Conservation (phyloP, 2,329 filamentous ascomycete species). For the Xylariaceae sp. region DNA sequence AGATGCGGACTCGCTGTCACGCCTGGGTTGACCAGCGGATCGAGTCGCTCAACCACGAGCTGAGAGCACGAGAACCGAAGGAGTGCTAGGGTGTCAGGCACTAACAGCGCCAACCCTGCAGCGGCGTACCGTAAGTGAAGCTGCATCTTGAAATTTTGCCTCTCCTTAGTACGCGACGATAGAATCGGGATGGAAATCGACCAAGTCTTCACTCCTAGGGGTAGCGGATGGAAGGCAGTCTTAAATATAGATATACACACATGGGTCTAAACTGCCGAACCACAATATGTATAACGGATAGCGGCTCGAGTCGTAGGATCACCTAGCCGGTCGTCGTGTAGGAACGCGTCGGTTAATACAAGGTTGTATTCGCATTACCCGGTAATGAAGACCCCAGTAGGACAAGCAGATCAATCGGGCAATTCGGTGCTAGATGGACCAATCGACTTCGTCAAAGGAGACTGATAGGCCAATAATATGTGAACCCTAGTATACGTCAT, state of each 20-base stretch:
- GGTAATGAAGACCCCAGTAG: constrained; percentile 5
- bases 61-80: constrained; percentile 40
- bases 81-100: constrained; percentile 23
- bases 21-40: constrained; percentile 38
- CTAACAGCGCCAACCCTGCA: constrained; percentile 10
- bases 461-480: constrained; percentile 9
- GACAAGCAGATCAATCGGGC: constrained; percentile 8
- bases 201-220: neutral
- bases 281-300: neutral
- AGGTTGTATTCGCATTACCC: constrained; percentile 20
- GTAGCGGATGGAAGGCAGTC: neutral
- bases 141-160: constrained; percentile 13
- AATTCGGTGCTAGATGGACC: constrained; percentile 8
- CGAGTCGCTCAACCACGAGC: constrained; percentile 38
- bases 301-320: neutral
- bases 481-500: too few species aligned
- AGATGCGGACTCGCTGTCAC: constrained; percentile 37
- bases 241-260: constrained; percentile 7
- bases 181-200: neutral
- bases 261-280: neutral
- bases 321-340: neutral
- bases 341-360: constrained; percentile 20
- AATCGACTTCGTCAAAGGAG: constrained; percentile 11
- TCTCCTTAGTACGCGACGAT: neutral
- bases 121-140: constrained; percentile 3